A percentile compares a stretch with the other conserved stretches of the same genome.
Evolutionary conservation across 768 basidiomycete genomes (phyloP).

Genomic region (Filobasidium floriforme): DNA sequence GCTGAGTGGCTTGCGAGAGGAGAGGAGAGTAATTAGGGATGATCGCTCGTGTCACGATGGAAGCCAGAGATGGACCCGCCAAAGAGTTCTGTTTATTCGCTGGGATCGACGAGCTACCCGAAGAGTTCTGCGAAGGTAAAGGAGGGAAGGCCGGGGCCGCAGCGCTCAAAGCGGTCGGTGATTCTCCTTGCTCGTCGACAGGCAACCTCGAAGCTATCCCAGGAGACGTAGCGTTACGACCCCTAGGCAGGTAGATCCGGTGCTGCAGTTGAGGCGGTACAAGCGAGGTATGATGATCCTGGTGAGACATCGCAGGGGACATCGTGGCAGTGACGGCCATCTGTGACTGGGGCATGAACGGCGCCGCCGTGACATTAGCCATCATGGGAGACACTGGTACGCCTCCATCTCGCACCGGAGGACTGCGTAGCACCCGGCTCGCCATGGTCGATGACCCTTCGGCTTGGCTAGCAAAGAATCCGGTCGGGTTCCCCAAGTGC

Average conservation of each 20-base stretch:
- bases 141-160: conserved; percentile 41
- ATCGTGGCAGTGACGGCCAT: neutral
- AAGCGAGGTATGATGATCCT: conserved; percentile 34
- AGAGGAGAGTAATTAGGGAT: conserved; percentile 18
- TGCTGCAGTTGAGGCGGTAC: conserved; percentile 44
- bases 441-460: neutral
- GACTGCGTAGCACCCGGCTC: neutral
- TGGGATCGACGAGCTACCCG: neutral
- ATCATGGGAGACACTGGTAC: conserved; percentile 21
- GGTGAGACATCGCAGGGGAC: conserved; percentile 1
- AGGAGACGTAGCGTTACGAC: conserved; percentile 24
- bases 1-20: neutral
- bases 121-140: conserved; percentile 25
- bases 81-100: neutral
- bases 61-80: conserved; percentile 38
- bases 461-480: conserved; percentile 15
- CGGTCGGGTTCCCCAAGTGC: conserved; percentile 23
- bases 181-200: neutral
- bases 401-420: neutral
- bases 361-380: conserved; percentile 24
- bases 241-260: conserved; percentile 39
- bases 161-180: neutral
- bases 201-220: conserved; percentile 16
- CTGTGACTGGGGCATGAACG: conserved; percentile 20
- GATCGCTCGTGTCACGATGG: conserved; percentile 43